These are phyloP conservation scores for Fraxinus nigra DNA, from an alignment of 305 asterid genomes.

Conservation along the genomic window DNA sequence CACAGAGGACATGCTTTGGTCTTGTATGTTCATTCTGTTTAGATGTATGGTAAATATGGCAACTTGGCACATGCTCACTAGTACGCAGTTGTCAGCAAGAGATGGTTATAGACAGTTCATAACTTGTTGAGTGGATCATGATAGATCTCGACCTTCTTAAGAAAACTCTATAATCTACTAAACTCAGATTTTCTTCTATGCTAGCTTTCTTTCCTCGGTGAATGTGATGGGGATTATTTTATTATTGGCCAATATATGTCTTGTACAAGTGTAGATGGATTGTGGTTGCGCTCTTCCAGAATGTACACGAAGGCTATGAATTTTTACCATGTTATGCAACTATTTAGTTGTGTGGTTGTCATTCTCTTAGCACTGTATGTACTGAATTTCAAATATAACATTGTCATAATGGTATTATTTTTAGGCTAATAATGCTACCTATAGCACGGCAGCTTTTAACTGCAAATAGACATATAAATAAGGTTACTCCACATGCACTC, in stretches of 20 bases:
- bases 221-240: not conserved
- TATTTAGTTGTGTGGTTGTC: not conserved
- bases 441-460: constrained; percentile 9
- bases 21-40: not conserved
- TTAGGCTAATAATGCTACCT: not conserved
- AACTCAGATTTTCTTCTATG: not conserved
- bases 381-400: not conserved
- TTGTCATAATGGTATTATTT: not conserved
- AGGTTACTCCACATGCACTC: not conserved
- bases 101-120: not conserved
- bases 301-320: not conserved
- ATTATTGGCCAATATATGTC: not conserved
- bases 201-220: not conserved
- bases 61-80: not conserved
- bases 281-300: not conserved
- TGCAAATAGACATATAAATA: not conserved
- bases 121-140: not conserved
- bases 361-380: not conserved
- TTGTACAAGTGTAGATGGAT: not conserved
- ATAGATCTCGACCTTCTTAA: not conserved
- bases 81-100: not conserved
- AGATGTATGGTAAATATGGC: not conserved
- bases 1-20: not conserved
- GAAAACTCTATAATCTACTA: not conserved
- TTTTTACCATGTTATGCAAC: not conserved